Evolutionary conservation across 2,329 filamentous ascomycete genomes (phyloP), one percentile per base, ranked within the genome.

Genomic region (Zasmidium citrigriseum): DNA sequence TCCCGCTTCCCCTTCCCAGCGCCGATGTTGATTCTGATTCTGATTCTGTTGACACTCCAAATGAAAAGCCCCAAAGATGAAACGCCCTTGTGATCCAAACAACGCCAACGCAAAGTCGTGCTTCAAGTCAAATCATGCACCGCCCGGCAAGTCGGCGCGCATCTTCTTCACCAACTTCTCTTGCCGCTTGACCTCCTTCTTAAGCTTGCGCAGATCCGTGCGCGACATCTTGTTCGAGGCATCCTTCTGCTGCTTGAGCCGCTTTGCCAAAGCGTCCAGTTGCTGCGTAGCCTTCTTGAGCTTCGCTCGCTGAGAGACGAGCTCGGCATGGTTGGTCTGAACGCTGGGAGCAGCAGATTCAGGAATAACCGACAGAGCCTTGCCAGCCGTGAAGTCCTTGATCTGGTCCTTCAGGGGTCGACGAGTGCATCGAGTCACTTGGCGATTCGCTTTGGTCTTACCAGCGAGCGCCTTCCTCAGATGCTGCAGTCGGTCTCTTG

Each of bases 381-480:
- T 41, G 34, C 18, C 14, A 16, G 34, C 14, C 14, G 14, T 41
- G 34, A 10, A 41, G 34, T n/a, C 18, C 34, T 41, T 9, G 12
- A 41, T 41, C 12, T n/a, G 34, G 7, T 41, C 34, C 34, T 41
- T 41, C 12, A 41, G 34, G 34, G 12, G 14, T 9, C 34, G 34
- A n/a, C 16, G 34, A 41, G 12, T 11, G 34, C 34, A 41, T 41
- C 12, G 34, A 11, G 34, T 10, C 34, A 16, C 7, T 9, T 16
- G 12, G 7, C 34, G 4, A 46, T 46, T 48, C 18, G 10, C 29
- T 7, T 49, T 27, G 34, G 46, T 51, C 20, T 51, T 53, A 10
- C 20, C 24, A 14, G 44, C n/a, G 20, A 61, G 34, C 23, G 58
- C 63, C 22, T 65, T 53, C 52, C 58, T 58, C 5, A 63, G 41